phyloP scores from a whole-genome alignment of 208 protist genomes.

The Balamuthia mandrillaris region DNA sequence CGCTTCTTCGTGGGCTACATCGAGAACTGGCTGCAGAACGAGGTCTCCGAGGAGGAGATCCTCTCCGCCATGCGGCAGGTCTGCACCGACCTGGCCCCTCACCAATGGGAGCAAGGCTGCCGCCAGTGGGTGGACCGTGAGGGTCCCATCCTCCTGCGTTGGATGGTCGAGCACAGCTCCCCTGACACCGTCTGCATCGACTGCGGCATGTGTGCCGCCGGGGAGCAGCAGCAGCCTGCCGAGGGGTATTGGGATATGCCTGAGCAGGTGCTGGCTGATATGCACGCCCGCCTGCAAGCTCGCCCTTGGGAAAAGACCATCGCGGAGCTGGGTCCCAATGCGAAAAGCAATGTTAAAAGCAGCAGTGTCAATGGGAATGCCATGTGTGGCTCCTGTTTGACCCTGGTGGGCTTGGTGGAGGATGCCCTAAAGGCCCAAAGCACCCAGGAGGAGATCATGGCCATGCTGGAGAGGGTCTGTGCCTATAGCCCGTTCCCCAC shows the following conservation, averaged over 20 bases:
- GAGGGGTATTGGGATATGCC: not conserved
- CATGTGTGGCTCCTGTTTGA: too few species aligned
- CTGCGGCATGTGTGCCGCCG: not conserved
- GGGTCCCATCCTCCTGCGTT: not conserved
- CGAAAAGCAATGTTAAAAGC: too few species aligned
- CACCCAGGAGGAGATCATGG: too few species aligned
- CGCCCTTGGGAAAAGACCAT: too few species aligned
- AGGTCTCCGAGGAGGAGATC: not conserved
- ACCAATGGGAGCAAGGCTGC: not conserved
- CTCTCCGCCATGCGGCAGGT: not conserved
- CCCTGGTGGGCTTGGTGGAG: too few species aligned
- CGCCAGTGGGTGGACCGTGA: not conserved
- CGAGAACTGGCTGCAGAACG: not conserved
- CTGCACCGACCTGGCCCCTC: not conserved
- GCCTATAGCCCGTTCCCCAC: too few species aligned
- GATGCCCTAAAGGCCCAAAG: too few species aligned
- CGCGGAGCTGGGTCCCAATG: too few species aligned
- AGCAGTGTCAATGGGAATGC: too few species aligned
- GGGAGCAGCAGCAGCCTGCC: not conserved
- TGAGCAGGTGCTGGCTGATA: slow-evolving; percentile 76
- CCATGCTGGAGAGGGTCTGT: too few species aligned
- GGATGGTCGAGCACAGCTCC: not conserved
- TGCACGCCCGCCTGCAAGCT: too few species aligned
- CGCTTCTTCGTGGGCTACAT: too few species aligned
- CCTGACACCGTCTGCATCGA: not conserved